Conservation (phyloP, 768 basidiomycete genomes). For the Macrolepiota dolichaula region DNA sequence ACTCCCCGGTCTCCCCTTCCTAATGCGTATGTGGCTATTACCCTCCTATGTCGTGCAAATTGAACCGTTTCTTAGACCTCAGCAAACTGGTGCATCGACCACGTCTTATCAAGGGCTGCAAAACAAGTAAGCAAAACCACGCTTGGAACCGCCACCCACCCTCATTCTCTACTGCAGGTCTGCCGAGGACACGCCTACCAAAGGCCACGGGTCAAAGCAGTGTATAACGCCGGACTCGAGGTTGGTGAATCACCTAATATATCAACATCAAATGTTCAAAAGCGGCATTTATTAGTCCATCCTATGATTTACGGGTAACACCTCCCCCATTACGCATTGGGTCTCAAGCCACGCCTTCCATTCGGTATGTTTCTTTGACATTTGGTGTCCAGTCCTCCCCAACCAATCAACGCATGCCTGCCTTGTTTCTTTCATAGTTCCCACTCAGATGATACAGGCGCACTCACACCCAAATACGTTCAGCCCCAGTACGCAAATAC, state of each 20-base stretch:
- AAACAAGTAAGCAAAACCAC: slow-evolving; percentile 14
- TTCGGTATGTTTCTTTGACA: neutral
- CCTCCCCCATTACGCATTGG: slow-evolving; percentile 8
- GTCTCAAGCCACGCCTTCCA: slow-evolving; percentile 11
- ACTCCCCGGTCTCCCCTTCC: slow-evolving; percentile 17
- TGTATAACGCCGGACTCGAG: slow-evolving; percentile 47
- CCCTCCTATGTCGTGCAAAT: neutral
- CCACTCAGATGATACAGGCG: neutral
- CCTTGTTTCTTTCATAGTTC: neutral
- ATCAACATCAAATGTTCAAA: neutral
- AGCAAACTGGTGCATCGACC: neutral
- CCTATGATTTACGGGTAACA: slow-evolving; percentile 19
- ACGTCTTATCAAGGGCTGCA: slow-evolving; percentile 13
- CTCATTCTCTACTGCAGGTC: slow-evolving; percentile 12
- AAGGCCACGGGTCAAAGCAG: slow-evolving; percentile 27
- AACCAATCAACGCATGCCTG: neutral
- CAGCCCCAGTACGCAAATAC: slow-evolving; percentile 1
- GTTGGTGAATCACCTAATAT: slow-evolving; percentile 19
- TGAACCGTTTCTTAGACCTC: neutral
- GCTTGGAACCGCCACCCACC: slow-evolving; percentile 7
- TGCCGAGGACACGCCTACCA: slow-evolving; percentile 18
- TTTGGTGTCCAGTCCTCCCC: neutral
- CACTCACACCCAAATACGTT: neutral
- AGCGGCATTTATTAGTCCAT: slow-evolving; percentile 12
- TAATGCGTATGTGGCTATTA: neutral